Conservation (phyloP, 768 basidiomycete genomes). For the Clathrus columnatus region DNA sequence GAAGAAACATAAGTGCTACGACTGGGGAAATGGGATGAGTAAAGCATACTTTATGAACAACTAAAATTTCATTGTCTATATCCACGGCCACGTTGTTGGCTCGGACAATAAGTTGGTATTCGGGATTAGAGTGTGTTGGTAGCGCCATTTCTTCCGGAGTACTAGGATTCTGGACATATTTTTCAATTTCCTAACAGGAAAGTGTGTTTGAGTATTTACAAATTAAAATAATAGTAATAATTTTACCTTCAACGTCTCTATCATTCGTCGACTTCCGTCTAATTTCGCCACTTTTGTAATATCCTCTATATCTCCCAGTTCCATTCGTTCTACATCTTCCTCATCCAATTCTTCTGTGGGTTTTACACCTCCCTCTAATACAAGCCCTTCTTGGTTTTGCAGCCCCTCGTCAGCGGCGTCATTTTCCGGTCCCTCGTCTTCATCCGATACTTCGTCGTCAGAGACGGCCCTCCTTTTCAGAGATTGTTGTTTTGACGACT, state of each 20-base stretch:
- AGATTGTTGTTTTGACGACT: constrained; percentile 12
- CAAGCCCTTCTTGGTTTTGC: constrained; percentile 44
- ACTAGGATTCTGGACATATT: constrained; percentile 74
- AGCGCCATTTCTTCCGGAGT: constrained; percentile 69
- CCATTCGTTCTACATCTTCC: constrained; percentile 93
- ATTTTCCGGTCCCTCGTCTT: constrained; percentile 29
- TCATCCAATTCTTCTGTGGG: constrained; percentile 95
- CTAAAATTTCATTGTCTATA: constrained; percentile 93
- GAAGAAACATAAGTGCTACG: constrained; percentile 5
- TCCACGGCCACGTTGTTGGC: constrained; percentile 98
- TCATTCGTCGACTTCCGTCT: constrained; percentile 79
- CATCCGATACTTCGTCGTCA: constrained; percentile 48
- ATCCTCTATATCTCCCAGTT: constrained; percentile 76
- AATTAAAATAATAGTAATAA: background rate
- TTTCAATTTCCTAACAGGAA: constrained; percentile 68
- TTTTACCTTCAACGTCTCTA: constrained; percentile 71
- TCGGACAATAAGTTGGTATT: constrained; percentile 93
- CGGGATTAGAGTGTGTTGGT: constrained; percentile 83
- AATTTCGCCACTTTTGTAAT: constrained; percentile 85
- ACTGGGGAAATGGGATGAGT: background rate
- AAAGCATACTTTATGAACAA: constrained; percentile 80
- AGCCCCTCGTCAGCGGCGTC: constrained; percentile 29
- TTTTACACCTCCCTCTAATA: constrained; percentile 77
- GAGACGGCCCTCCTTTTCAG: constrained; percentile 57
- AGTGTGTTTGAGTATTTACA: background rate